A percentile compares a stretch with the other conserved stretches of the same genome.
These are phyloP conservation scores for Thyridium curvatum DNA, from an alignment of 2,329 filamentous ascomycete species.

Conservation along the genomic window DNA sequence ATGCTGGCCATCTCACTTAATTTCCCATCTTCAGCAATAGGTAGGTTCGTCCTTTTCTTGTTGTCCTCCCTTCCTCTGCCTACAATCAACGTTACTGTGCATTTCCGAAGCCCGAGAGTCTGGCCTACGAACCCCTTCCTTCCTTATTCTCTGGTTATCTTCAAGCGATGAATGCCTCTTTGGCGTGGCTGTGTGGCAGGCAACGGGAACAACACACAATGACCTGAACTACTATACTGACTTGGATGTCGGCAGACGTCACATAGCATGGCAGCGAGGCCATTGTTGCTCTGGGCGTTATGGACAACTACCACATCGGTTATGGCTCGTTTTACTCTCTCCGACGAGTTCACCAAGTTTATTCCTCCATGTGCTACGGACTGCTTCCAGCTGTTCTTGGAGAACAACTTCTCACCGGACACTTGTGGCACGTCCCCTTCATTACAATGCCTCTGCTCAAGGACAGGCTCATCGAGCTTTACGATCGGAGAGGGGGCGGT, in stretches of 20 bases:
- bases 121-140: not conserved
- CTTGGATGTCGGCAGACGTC: slow-evolving; percentile 25
- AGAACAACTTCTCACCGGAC: slow-evolving; percentile 46
- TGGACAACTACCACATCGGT: slow-evolving; percentile 22
- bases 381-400: slow-evolving; percentile 59
- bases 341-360: slow-evolving; percentile 30
- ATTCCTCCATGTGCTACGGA: slow-evolving; percentile 53
- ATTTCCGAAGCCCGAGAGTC: not conserved
- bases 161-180: not conserved
- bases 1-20: slow-evolving; percentile 23
- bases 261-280: slow-evolving; percentile 35
- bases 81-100: not conserved
- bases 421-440: slow-evolving; percentile 44
- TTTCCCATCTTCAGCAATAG: slow-evolving; percentile 20
- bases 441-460: slow-evolving; percentile 58
- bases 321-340: slow-evolving; percentile 20
- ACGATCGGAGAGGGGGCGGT: slow-evolving; percentile 68
- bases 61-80: slow-evolving; percentile 10
- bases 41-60: slow-evolving; percentile 15
- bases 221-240: not conserved
- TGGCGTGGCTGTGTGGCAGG: not conserved
- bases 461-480: slow-evolving; percentile 52
- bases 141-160: not conserved
- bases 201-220: not conserved
- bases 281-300: slow-evolving; percentile 19